Conservation (phyloP, 495 filamentous ascomycete genomes). For the Talaromyces stipitatus region DNA sequence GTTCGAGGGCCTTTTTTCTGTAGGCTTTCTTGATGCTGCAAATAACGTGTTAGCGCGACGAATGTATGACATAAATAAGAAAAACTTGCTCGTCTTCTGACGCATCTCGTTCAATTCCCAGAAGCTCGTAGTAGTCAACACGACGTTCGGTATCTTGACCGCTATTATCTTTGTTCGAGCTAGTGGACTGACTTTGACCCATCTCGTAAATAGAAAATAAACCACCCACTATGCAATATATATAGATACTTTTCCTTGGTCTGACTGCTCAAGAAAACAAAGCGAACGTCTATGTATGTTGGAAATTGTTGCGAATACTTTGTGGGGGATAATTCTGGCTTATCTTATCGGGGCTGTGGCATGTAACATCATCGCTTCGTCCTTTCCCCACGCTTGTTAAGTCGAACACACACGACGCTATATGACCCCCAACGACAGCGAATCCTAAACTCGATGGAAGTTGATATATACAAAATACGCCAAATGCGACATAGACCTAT, state of each 20-base stretch:
- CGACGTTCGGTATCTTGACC: slow-evolving; percentile 37
- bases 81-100: slow-evolving; percentile 75
- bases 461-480: neutral
- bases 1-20: slow-evolving; percentile 77
- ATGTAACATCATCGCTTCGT: neutral
- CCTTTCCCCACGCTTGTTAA: neutral
- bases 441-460: neutral
- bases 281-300: neutral
- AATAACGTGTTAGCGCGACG: neutral
- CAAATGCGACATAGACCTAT: neutral
- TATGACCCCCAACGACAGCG: neutral
- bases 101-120: slow-evolving; percentile 63
- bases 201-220: slow-evolving; percentile 36
- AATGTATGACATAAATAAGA: neutral
- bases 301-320: neutral
- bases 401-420: neutral
- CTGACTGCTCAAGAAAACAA: neutral
- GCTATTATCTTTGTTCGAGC: slow-evolving; percentile 23
- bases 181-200: slow-evolving; percentile 74
- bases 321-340: slow-evolving; percentile 8
- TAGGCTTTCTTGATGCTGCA: slow-evolving; percentile 89
- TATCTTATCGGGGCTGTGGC: slow-evolving; percentile 14
- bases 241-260: no score
- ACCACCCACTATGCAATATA: neutral
- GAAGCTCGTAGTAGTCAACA: slow-evolving; percentile 86